Percentiles rank a stretch among this genome's conserved stretches.
phyloP scores from a whole-genome alignment of 2,329 filamentous ascomycete species.

The Fusarium sp. region DNA sequence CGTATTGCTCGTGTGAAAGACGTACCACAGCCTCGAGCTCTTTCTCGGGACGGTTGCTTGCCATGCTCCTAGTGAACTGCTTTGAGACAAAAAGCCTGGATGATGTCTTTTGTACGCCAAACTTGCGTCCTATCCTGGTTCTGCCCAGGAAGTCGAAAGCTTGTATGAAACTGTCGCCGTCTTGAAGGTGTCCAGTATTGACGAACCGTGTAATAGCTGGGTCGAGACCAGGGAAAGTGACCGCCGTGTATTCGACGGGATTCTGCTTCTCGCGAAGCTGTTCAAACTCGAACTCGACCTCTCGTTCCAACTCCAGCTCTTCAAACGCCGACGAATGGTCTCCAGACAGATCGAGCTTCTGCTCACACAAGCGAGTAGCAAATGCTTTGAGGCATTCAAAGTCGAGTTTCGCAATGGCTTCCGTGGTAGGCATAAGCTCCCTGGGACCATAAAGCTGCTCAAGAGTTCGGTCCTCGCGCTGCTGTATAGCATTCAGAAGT shows the following conservation, averaged over 20 bases:
- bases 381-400: slow-evolving; percentile 40
- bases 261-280: slow-evolving; percentile 63
- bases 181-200: slow-evolving; percentile 50
- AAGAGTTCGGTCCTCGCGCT: slow-evolving; percentile 65
- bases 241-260: slow-evolving; percentile 51
- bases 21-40: slow-evolving; percentile 20
- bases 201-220: slow-evolving; percentile 50
- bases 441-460: slow-evolving; percentile 63
- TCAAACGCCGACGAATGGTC: slow-evolving; percentile 58
- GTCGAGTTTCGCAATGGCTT: not conserved
- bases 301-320: slow-evolving; percentile 68
- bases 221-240: slow-evolving; percentile 58
- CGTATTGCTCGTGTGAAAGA: not conserved
- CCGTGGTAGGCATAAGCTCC: slow-evolving; percentile 6
- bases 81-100: slow-evolving; percentile 49
- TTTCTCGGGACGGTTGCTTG: not conserved
- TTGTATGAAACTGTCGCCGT: slow-evolving; percentile 43
- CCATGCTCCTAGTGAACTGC: slow-evolving; percentile 32
- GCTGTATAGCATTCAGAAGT: slow-evolving; percentile 46
- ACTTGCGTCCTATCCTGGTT: slow-evolving; percentile 49
- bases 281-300: slow-evolving; percentile 67
- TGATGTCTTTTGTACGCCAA: slow-evolving; percentile 21
- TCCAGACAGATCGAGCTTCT: too few relatives aligned
- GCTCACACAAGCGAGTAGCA: too few relatives aligned
- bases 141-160: slow-evolving; percentile 54